Percentiles rank a stretch among this genome's conserved stretches.
phyloP scores from a whole-genome alignment of 2,329 filamentous ascomycete species.

The Pseudogymnoascus sp. region DNA sequence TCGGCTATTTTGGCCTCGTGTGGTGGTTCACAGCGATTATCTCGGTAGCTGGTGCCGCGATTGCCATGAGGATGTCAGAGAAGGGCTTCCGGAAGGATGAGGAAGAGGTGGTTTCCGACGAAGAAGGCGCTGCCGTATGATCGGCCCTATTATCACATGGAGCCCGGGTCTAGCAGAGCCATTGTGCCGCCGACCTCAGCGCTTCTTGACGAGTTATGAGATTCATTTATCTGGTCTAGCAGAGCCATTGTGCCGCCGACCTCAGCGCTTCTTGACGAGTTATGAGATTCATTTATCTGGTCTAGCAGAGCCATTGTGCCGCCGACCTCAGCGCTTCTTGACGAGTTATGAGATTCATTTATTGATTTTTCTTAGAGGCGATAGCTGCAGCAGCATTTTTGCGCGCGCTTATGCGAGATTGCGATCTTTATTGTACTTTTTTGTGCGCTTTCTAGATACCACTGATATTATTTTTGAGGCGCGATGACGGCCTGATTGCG shows the following conservation, averaged over 20 bases:
- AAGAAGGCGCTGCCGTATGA: not conserved
- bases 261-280: too few species aligned
- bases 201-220: not conserved
- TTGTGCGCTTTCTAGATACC: slow-evolving; percentile 6
- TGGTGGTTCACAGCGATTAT: slow-evolving; percentile 88
- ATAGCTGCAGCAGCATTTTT: not conserved
- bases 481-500: not conserved
- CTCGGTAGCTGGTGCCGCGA: slow-evolving; percentile 61
- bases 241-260: too few species aligned
- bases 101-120: not conserved
- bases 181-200: not conserved
- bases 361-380: not conserved
- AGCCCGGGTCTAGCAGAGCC: not conserved
- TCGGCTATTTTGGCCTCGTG: slow-evolving; percentile 77
- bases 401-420: not conserved
- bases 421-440: not conserved
- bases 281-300: too few species aligned
- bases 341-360: not conserved
- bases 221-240: not conserved
- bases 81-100: not conserved
- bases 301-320: too few species aligned
- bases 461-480: not conserved
- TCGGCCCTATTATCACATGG: not conserved
- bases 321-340: too few species aligned
- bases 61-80: not conserved